phyloP scores from a whole-genome alignment of 169 alveolate genomes.

The Plasmodium coatneyi region DNA sequence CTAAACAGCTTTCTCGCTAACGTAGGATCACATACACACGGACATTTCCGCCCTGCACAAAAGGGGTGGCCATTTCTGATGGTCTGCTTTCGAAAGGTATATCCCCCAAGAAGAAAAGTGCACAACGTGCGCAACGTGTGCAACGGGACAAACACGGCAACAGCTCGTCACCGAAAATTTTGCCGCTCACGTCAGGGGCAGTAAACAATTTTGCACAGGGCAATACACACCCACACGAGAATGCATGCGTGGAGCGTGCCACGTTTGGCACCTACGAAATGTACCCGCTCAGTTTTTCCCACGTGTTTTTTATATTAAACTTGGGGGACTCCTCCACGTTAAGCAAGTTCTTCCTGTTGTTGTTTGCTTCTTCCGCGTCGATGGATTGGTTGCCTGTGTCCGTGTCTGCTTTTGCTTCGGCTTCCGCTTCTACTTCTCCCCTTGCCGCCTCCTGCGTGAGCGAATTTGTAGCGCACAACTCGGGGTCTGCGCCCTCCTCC shows the following conservation, averaged over 20 bases:
- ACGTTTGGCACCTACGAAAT: constrained; percentile 24
- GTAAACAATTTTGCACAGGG: not conserved
- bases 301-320: constrained; percentile 69
- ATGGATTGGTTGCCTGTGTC: not conserved
- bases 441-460: not conserved
- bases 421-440: not conserved
- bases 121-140: not conserved
- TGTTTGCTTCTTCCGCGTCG: not conserved
- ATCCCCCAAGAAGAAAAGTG: not conserved
- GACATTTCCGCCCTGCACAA: not conserved
- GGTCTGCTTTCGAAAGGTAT: not conserved
- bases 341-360: not conserved
- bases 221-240: not conserved
- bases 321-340: constrained; percentile 39
- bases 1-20: not conserved
- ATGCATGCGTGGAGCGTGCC: not conserved
- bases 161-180: not conserved
- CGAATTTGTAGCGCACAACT: not conserved
- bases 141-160: not conserved
- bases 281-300: constrained; percentile 67
- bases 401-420: not conserved
- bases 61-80: not conserved
- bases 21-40: not conserved
- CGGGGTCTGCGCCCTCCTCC: not conserved
- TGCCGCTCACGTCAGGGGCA: not conserved